Base-by-base conservation (phyloP, 129 eudicot genomes). In the Flaveria brownii region DNA sequence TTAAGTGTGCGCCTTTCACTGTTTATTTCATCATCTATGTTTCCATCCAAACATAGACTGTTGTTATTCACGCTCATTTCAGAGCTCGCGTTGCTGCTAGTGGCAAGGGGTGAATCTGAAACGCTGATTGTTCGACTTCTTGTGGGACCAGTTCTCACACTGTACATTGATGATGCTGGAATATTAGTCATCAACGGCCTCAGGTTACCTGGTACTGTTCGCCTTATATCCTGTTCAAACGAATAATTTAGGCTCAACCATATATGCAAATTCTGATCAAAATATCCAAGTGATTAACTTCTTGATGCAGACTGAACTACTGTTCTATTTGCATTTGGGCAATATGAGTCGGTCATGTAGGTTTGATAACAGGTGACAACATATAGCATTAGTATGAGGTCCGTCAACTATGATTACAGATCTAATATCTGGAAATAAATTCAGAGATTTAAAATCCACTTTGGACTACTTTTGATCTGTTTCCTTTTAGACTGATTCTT, bases 151-250 rank as follows among this genome's bases (percentile, higher is more conserved):
- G 93, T 82, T 82, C 98, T 81, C 70, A 93, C 98, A 50, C 98
- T 91, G 78, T 93, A 93, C 97, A 93, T 87, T 49, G 98, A 93
- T 18, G 97, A 93, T 74, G 98, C 98, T 54, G 98, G 98, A 74
- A 93, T 88, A 70, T 93, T 93, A 63, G 91, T 84, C 98, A 93
- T 93, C 84, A 88, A 82, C 42, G 98, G 98, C 72, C 98, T 84
- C 67, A 93, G 61, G 68, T 93, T 93, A 42, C 97, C 96, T 0
- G 98, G 97, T 74, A 93, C 80, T 16, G 85, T 87, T 72, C 91
- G 82, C 83, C 98, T 87, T 56, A 93, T 85, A 91, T 88, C 98
- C 97, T 93, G 88, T 80, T 73, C 68, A 70, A 47, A 72, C 11
- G 30, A 26, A 20, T 26, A 14, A 67, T 17, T 72, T 11, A 77